Base-by-base conservation (phyloP, 257 asterid genomes). In the Penstemon barbatus region DNA sequence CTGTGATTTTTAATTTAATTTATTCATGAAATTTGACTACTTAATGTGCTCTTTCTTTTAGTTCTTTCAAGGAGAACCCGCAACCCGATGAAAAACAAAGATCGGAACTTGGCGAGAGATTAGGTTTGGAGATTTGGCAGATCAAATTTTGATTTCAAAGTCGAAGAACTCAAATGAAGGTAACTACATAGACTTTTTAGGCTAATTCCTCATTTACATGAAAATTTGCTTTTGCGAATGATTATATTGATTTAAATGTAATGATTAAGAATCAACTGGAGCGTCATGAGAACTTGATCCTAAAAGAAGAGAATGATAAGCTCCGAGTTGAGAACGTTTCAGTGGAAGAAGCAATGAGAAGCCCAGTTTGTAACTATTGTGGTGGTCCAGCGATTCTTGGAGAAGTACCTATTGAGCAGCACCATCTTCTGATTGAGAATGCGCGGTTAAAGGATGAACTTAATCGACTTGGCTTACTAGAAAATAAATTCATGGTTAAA, bases 121-220 rank as follows among this genome's bases (percentile, higher is more conserved):
- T 92, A 10, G 78, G 81, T 58, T 77, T 92, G 92, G 90, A 83
- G 76, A 76, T 77, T 68, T 82, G 81, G 79, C 97, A 90, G 79
- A 89, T 92, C 5, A 90, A 92, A 59, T 92, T 90, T 63, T 92
- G 97, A 97, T 92, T 90, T 75, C 98, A 92, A 75, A 92, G 90
- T 39, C 71, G 90, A 61, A 79, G 98, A 80, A 92, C 98, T 5
- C 97, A 92, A 63, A 82, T 88, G 92, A 92, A 92, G 96, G 98
- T 87, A 63, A 13, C 12, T 46, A 53, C 10, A 25, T 55, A 82
- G 62, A 25, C 33, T 25, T 25, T 25, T 25, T 25, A 25, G 33
- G 33, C 33, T 25, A 25, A 25, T 25, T 25, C 33, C 33, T 25
- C 33, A 25, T 25, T 25, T 25, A 25, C 1, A 25, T 25, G 2